Evolutionary conservation across 805 yeast genomes (phyloP), one percentile per base, ranked within the genome.

Genomic region (Starmerella vaccinii): DNA sequence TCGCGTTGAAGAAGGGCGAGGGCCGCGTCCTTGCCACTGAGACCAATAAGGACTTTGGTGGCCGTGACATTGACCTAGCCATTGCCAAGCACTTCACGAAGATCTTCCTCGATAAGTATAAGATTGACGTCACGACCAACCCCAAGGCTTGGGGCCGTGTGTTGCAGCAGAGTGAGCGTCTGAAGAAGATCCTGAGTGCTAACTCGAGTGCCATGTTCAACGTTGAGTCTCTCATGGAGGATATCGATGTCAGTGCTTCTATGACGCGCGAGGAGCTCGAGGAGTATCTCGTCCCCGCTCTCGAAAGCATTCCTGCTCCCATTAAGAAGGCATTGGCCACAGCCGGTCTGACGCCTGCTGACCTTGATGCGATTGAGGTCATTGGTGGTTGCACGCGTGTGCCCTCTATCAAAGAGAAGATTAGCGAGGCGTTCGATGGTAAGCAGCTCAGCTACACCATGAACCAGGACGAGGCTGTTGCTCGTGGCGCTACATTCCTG

Each of bases 351-450:
- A 65, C 78, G 33, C 71, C 74, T 56, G 84, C 73, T 23, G 94
- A 89, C 54, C 71, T 92, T 54, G 96, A 89, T 71, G 80, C 88
- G 48, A 82, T 92, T 60, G 99, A 92, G 75, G 81, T 92, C 54
- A 83, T 92, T 66, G 99, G 99, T 74, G 99, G 99, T 62, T 84
- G 95, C 68, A 85, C 97, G 61, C 88, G 99, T 78, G 95, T 92
- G 59, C 99, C 99, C 68, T 73, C 84, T 50, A 75, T 92, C 68
- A 92, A 92, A 78, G 77, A 81, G 61, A 82, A 78, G 65, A 76
- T 92, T 61, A 61, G 83, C 61, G 84, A 82, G 66, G 75, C 84
- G 59, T 87, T 92, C 68, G 82, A 82, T 67, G 85, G 85, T 68
- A 84, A 84, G 74, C 82, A 74, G 63, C 76, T 92, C 67, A 85